Base-by-base conservation (phyloP, 1,284 basidiomycete species). In the Gymnopus androsaceus region DNA sequence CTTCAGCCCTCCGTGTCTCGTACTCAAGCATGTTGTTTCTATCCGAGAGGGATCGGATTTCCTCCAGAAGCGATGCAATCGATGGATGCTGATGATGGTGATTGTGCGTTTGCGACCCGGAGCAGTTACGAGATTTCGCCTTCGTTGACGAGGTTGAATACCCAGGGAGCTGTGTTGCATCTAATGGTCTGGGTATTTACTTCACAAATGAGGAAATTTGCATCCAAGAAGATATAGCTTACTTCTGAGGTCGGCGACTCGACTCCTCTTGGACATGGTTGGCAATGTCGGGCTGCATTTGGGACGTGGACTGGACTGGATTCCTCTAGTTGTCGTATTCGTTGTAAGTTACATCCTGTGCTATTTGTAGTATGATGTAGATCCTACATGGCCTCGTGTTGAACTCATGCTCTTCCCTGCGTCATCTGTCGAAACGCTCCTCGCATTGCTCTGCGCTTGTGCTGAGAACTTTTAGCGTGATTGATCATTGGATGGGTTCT, bases 1-100 rank as follows among this genome's bases (percentile, higher is more conserved):
- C 73, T 51, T 81, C 79, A 25, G 79, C 81, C 44, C 80, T 73
- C 40, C 77, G 76, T 54, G 75, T 79, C 69, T 87, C 84, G 55
- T 75, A 71, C 63, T 86, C 82, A 28, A 88, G 72, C 40, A 78
- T 75, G 50, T 84, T 82, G 33, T 45, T 34, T n/a, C 30, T 36
- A 15, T 46, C 51, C n/a, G 33, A 45, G 11, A 45, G 17, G n/a
- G 31, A 17, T 45, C 41, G 33, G 17, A 37, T 45, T 34, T 53
- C 51, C 11, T 53, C 23, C 12, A 53, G 44, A 11, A 44, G 31
- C 36, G 51, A 53, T 14, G 30, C 23, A n/a, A 53, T 37, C n/a
- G 51, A 46, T 3, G 42, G 31, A 23, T 34, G 51, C 11, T 33
- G 51, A 3, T 53, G 30, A 25, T 21, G 51, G 27, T 21, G 40